Evolutionary conservation across 2,329 filamentous ascomycete species (phyloP).

Genomic region (Sarocladium kiliense): DNA sequence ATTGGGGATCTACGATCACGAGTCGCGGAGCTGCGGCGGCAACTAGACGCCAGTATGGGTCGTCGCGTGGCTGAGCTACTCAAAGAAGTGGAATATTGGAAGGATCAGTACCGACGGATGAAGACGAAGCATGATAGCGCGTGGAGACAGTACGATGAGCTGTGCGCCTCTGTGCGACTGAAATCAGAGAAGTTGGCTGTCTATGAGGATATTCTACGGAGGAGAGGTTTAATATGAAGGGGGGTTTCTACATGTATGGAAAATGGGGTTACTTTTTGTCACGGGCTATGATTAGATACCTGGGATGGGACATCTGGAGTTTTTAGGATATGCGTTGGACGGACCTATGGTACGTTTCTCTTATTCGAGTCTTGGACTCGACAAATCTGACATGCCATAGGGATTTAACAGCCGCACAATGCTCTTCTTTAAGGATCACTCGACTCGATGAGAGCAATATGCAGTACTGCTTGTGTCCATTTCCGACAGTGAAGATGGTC

Average conservation of each 20-base stretch:
- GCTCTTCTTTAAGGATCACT: no score
- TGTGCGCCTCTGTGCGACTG: slow-evolving; percentile 22
- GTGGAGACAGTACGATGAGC: slow-evolving; percentile 21
- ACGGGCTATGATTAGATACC: neutral
- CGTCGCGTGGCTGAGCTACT: slow-evolving; percentile 26
- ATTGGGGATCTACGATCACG: slow-evolving; percentile 28
- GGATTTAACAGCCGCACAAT: no score
- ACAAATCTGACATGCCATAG: neutral
- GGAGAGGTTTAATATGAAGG: slow-evolving; percentile 22
- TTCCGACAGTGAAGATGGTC: no score
- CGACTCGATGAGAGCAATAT: no score
- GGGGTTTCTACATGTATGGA: neutral
- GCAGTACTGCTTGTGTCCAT: no score
- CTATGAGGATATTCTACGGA: slow-evolving; percentile 28
- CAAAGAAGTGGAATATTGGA: slow-evolving; percentile 30
- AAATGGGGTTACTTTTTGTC: neutral
- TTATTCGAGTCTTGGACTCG: neutral
- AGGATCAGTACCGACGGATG: slow-evolving; percentile 25
- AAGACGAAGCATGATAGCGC: slow-evolving; percentile 23
- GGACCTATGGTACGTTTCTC: neutral
- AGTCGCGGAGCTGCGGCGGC: slow-evolving; percentile 28
- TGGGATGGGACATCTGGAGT: neutral
- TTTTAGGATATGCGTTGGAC: neutral
- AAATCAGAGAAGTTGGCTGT: slow-evolving; percentile 25
- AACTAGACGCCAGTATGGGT: slow-evolving; percentile 24